A percentile compares a stretch with the other conserved stretches of the same genome.
These are phyloP conservation scores for Fusarium sp. DNA, from an alignment of 2,329 filamentous ascomycete genomes.

Conservation along the genomic window DNA sequence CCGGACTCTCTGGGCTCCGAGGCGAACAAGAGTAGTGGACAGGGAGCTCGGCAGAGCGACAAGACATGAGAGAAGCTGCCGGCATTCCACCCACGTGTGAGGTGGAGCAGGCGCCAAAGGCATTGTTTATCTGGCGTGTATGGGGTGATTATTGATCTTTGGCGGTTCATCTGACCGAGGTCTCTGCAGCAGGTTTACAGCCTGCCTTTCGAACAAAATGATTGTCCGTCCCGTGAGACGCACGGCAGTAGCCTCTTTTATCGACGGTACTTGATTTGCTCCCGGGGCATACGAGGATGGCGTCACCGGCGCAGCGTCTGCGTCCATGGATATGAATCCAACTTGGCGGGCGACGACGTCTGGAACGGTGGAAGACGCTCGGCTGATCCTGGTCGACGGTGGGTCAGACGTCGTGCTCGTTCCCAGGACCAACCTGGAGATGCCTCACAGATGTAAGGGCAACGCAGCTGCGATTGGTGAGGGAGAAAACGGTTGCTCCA, in stretches of 20 bases:
- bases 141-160: conserved; percentile 27
- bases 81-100: conserved; percentile 48
- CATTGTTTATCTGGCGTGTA: conserved; percentile 22
- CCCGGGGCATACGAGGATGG: conserved; percentile 44
- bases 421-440: conserved; percentile 22
- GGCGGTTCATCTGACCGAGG: conserved; percentile 16
- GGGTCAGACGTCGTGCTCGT: conserved; percentile 41
- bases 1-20: conserved; percentile 25
- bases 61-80: conserved; percentile 36
- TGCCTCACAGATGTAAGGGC: conserved; percentile 17
- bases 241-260: conserved; percentile 29
- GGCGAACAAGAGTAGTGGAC: conserved; percentile 15
- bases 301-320: conserved; percentile 45
- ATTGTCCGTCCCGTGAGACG: conserved; percentile 9
- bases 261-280: conserved; percentile 38
- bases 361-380: conserved; percentile 37
- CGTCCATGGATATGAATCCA: conserved; percentile 41
- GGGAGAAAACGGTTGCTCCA: conserved; percentile 20
- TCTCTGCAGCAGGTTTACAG: conserved; percentile 5
- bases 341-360: conserved; percentile 24
- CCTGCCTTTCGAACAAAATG: conserved; percentile 10
- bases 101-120: conserved; percentile 39
- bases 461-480: conserved; percentile 15
- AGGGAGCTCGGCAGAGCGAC: conserved; percentile 32
- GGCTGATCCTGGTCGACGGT: conserved; percentile 30